Base-by-base conservation (phyloP, 202 grass and related monocot genomes). In the Dendrocalamus latiflorus region DNA sequence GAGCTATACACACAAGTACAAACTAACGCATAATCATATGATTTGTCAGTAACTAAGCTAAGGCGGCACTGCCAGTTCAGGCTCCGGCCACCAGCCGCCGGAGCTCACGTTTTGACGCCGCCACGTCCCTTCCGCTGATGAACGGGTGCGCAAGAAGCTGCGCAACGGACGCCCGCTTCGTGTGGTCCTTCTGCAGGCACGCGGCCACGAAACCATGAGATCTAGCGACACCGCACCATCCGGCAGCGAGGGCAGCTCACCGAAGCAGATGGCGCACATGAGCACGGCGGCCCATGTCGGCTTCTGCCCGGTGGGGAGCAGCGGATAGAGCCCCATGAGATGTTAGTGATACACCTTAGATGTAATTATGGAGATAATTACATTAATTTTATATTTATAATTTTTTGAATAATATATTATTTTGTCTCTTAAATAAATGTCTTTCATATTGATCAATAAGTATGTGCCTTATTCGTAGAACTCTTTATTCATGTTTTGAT, bases 211-310 rank as follows among this genome's bases (percentile, higher is more conserved):
- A 93, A 9, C 30, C 78, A 5, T 78, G 71, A 91, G 74, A 50
- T 91, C 88, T 10, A 44, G 33, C 34, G 76, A 84, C 70, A 82
- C 73, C 0, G 14, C 74, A 7, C 25, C 77, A 17, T 77, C 73
- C 5, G 78, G 24, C 25, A 79, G 43, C 9, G 49, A 30, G 0
- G 88, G 85, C 8, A 62, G 64, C 68, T 92, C 89, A 3, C 86
- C 78, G 51, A 97, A 90, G 73, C 91, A n/a, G n/a, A n/a, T n/a
- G n/a, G n/a, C n/a, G n/a, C n/a, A n/a, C n/a, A n/a, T n/a, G n/a
- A n/a, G n/a, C 94, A 97, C 94, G 28, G 91, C 83, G 2, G 91
- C 74, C 91, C 91, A 94, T 65, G 70, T 88, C 48, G 82, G 95
- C 48, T 79, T 78, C 72, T 94, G 84, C 13, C 92, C 95, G 12